Evolutionary conservation across 805 yeast species (phyloP).

Genomic region (Kazachstania taianensis): DNA sequence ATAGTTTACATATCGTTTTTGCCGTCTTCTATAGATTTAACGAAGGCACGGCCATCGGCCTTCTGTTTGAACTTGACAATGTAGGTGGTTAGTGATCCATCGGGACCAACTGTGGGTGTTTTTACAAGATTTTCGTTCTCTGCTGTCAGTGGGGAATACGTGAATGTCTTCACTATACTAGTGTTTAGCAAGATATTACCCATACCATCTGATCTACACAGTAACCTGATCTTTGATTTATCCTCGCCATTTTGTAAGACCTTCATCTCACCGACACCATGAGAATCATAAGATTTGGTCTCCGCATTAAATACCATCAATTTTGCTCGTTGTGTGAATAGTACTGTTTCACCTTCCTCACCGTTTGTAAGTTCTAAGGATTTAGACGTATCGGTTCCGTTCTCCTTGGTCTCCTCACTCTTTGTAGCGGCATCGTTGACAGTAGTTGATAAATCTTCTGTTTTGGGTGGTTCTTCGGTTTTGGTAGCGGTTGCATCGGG

Average conservation of each 20-base stretch:
- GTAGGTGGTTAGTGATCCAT: conserved; percentile 54
- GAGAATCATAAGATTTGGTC: conserved; percentile 43
- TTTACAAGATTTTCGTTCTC: conserved; percentile 60
- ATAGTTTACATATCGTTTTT: conserved; percentile 23
- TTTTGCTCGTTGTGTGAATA: conserved; percentile 62
- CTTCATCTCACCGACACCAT: conserved; percentile 79
- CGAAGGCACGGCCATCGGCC: conserved; percentile 28
- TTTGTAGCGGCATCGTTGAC: not conserved
- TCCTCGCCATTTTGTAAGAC: conserved; percentile 53
- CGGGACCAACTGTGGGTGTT: conserved; percentile 50
- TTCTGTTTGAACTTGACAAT: conserved; percentile 58
- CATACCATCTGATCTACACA: conserved; percentile 84
- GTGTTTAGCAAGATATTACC: conserved; percentile 68
- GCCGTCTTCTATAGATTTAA: conserved; percentile 25
- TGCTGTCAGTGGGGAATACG: conserved; percentile 41
- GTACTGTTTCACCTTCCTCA: conserved; percentile 67
- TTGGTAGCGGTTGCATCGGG: conserved; percentile 30
- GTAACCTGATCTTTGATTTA: conserved; percentile 49
- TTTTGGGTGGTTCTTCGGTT: conserved; percentile 33
- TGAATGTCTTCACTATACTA: conserved; percentile 44
- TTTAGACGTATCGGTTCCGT: conserved; percentile 39
- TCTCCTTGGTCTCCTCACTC: no score
- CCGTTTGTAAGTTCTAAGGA: conserved; percentile 48
- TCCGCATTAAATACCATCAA: conserved; percentile 49
- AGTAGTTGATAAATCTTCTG: conserved; percentile 14